These are phyloP conservation scores for Boletus sp. DNA, from an alignment of 768 basidiomycete species.

Conservation along the genomic window DNA sequence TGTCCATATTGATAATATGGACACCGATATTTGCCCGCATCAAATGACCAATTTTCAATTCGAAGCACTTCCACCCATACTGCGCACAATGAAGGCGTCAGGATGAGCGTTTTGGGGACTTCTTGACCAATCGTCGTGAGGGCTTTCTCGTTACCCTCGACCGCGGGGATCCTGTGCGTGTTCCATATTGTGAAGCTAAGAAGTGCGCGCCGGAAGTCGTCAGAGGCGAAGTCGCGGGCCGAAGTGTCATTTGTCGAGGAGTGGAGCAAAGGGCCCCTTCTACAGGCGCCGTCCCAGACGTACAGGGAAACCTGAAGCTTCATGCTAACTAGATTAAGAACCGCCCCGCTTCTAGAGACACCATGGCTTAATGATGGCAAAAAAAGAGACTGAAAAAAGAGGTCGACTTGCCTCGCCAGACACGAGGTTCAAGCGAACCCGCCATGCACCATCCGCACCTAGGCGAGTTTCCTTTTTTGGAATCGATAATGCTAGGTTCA, in stretches of 20 bases:
- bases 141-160: slow-evolving; percentile 21
- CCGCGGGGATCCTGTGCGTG: slow-evolving; percentile 31
- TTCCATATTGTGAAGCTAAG: slow-evolving; percentile 25
- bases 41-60: slow-evolving; percentile 30
- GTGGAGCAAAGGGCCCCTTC: slow-evolving; percentile 18
- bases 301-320: background rate
- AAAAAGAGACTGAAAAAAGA: background rate
- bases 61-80: slow-evolving; percentile 23
- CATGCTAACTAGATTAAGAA: slow-evolving; percentile 3
- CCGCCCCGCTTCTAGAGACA: background rate
- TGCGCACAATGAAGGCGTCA: slow-evolving; percentile 16
- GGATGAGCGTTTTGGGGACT: slow-evolving; percentile 2
- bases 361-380: background rate
- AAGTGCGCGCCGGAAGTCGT: slow-evolving; percentile 19
- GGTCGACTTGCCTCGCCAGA: background rate
- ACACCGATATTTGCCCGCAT: slow-evolving; percentile 15
- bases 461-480: slow-evolving; percentile 21
- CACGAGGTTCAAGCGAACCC: background rate
- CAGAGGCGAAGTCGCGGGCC: slow-evolving; percentile 10
- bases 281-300: slow-evolving; percentile 3
- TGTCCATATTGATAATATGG: slow-evolving; percentile 16
- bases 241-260: slow-evolving; percentile 11
- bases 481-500: slow-evolving; percentile 1
- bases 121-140: slow-evolving; percentile 22
- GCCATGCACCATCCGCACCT: slow-evolving; percentile 21